These are phyloP conservation scores for Huntiella savannae DNA, from an alignment of 2,329 filamentous ascomycete species.

Conservation along the genomic window DNA sequence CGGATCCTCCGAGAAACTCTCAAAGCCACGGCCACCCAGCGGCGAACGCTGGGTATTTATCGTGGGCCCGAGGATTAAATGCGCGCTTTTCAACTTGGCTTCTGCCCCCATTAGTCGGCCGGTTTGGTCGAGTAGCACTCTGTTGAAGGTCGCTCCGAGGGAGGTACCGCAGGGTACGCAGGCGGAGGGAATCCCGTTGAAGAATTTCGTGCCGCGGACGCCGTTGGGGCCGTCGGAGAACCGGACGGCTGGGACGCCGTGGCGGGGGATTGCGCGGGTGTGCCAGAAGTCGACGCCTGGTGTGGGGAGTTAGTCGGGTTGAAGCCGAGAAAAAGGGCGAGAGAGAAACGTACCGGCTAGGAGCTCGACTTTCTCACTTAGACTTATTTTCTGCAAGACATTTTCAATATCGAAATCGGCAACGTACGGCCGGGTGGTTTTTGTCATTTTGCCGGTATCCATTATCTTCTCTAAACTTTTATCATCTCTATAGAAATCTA, in stretches of 20 bases:
- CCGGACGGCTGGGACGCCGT: conserved; percentile 53
- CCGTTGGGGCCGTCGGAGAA: conserved; percentile 68
- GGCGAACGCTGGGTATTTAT: conserved; percentile 43
- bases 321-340: conserved; percentile 38
- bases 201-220: conserved; percentile 41
- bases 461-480: too few relatives aligned
- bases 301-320: conserved; percentile 29
- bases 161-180: conserved; percentile 69
- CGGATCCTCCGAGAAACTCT: conserved; percentile 39
- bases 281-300: conserved; percentile 43
- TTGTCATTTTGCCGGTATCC: too few relatives aligned
- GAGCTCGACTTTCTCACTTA: conserved; percentile 60
- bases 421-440: conserved; percentile 17
- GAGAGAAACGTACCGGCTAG: conserved; percentile 41
- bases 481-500: too few relatives aligned
- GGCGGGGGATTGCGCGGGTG: conserved; percentile 33
- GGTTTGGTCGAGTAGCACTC: conserved; percentile 50
- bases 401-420: conserved; percentile 35
- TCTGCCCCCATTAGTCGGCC: conserved; percentile 53
- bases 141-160: conserved; percentile 63
- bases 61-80: conserved; percentile 50
- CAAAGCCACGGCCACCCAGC: conserved; percentile 40
- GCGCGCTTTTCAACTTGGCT: conserved; percentile 48
- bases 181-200: conserved; percentile 43
- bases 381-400: conserved; percentile 48